Evolutionary conservation across 1,284 basidiomycete species (phyloP).

Genomic region (Trichosporon coremiiforme): DNA sequence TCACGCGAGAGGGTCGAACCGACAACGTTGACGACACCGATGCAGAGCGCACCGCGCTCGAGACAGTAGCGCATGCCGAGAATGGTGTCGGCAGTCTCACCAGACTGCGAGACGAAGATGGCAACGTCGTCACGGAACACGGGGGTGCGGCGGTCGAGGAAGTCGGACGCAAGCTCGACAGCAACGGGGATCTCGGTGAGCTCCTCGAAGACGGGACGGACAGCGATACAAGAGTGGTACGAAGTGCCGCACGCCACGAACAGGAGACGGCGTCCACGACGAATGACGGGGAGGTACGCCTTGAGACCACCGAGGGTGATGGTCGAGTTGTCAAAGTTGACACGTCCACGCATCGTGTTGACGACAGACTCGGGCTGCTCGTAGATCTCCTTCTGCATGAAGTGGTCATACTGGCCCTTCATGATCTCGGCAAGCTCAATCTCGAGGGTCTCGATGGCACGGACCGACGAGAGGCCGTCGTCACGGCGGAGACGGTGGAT

Average conservation of each 20-base stretch:
- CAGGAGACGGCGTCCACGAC: conserved; percentile 90
- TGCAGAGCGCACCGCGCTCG: conserved; percentile 91
- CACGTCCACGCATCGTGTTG: conserved; percentile 99
- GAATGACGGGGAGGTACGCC: conserved; percentile 92
- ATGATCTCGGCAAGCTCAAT: conserved; percentile 99
- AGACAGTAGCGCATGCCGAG: conserved; percentile 94
- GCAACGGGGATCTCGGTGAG: conserved; percentile 98
- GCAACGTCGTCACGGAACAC: conserved; percentile 99
- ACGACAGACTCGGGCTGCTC: conserved; percentile 99
- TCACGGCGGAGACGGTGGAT: conserved; percentile 97
- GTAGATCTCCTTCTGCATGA: conserved; percentile 99
- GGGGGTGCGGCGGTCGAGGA: conserved; percentile 97
- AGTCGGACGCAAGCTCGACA: conserved; percentile 96
- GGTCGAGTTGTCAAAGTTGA: conserved; percentile 93
- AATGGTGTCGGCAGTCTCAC: conserved; percentile 98
- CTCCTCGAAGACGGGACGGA: conserved; percentile 95
- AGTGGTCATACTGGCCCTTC: conserved; percentile 99
- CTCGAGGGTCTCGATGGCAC: conserved; percentile 97
- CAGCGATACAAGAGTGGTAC: conserved; percentile 94
- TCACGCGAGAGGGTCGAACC: conserved; percentile 97
- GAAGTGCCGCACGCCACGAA: conserved; percentile 98
- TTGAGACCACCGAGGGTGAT: conserved; percentile 95
- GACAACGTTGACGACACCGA: conserved; percentile 97
- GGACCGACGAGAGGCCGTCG: conserved; percentile 74
- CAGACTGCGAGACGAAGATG: conserved; percentile 95